phyloP scores from a whole-genome alignment of 768 basidiomycete species.

The Collybia sp. region DNA sequence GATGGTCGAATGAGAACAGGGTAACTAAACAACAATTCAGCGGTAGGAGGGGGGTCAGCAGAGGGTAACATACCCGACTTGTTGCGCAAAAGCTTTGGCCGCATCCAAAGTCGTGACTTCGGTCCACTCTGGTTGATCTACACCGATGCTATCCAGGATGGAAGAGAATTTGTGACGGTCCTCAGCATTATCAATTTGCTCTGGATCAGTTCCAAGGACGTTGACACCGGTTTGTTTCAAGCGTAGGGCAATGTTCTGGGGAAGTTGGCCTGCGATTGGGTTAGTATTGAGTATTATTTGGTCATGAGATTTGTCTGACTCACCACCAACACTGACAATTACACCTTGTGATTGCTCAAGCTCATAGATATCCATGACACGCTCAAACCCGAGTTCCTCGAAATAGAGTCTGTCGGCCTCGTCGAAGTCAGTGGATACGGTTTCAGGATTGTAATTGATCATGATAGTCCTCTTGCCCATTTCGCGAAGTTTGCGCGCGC shows the following conservation, averaged over 20 bases:
- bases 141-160: constrained; percentile 88
- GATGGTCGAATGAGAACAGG: constrained; percentile 98
- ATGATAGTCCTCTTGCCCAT: constrained; percentile 96
- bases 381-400: constrained; percentile 95
- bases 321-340: constrained; percentile 95
- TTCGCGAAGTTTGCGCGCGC: constrained; percentile 85
- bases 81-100: constrained; percentile 86
- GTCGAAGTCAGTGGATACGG: constrained; percentile 98
- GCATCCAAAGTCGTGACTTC: constrained; percentile 86
- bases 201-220: constrained; percentile 94
- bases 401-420: constrained; percentile 99
- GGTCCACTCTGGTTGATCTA: constrained; percentile 96
- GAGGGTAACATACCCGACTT: constrained; percentile 59
- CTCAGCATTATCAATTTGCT: constrained; percentile 94
- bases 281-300: constrained; percentile 3
- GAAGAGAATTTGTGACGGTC: constrained; percentile 99
- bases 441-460: constrained; percentile 99
- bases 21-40: constrained; percentile 48
- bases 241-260: constrained; percentile 97
- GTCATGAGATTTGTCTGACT: constrained; percentile 16
- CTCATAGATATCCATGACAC: constrained; percentile 99
- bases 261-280: constrained; percentile 71
- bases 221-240: constrained; percentile 88
- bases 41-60: constrained; percentile 1
- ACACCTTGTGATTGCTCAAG: constrained; percentile 90